These are phyloP conservation scores for Ceratobasidium sp. DNA, from an alignment of 1,284 basidiomycete species.

Conservation along the genomic window DNA sequence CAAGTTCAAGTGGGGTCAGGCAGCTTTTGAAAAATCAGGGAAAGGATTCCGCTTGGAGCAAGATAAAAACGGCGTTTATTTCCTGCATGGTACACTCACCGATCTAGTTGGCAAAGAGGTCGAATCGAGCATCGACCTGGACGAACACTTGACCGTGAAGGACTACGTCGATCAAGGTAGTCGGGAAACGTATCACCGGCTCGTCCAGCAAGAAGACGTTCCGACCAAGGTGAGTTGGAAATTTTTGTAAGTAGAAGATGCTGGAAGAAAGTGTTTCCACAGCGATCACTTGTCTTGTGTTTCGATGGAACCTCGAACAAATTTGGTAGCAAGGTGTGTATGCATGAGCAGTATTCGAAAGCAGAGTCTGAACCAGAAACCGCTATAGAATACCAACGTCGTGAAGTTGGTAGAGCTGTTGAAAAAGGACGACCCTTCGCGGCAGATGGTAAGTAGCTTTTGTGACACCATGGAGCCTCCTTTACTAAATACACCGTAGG, in stretches of 20 bases:
- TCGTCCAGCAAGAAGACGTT: background rate
- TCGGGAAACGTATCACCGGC: background rate
- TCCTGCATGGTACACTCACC: background rate
- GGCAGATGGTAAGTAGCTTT: conserved; percentile 34
- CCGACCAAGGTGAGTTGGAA: conserved; percentile 1
- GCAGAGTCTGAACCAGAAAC: too few species aligned
- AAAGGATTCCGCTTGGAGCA: background rate
- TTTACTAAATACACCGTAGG: background rate
- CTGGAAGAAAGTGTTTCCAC: background rate
- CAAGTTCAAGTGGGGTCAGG: background rate
- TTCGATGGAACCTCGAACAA: conserved; percentile 43
- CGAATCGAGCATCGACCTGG: background rate
- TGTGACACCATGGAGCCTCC: too few species aligned
- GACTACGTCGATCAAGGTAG: conserved; percentile 4
- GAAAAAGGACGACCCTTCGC: conserved; percentile 38
- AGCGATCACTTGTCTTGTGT: conserved; percentile 41
- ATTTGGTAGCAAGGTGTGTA: conserved; percentile 33
- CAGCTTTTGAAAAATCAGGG: background rate
- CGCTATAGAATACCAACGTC: conserved; percentile 17
- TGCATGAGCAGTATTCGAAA: too few species aligned
- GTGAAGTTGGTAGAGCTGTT: conserved; percentile 40
- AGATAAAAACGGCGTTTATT: background rate
- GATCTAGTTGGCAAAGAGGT: background rate
- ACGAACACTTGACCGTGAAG: background rate
- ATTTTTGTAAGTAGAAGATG: background rate